Evolutionary conservation across 2,329 filamentous ascomycete species (phyloP), one percentile per base, ranked within the genome.

Genomic region (Cercospora beticola): DNA sequence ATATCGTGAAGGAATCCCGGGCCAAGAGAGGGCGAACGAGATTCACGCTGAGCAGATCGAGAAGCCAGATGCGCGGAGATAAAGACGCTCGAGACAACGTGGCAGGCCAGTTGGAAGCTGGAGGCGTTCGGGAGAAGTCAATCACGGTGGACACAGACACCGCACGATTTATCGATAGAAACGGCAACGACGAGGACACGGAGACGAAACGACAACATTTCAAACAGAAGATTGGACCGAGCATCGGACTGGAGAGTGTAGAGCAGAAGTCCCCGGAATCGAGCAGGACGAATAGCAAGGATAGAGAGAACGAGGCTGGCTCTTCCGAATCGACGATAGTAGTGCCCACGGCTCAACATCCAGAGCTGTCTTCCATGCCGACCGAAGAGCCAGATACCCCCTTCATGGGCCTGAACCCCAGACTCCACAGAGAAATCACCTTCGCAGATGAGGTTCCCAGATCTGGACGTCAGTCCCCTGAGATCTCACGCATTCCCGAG

Each of bases 1-100:
- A 92, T 74, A 87, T 97, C 72, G 93, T 91, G 14, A 86, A 85
- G 36, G 92, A 97, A 74, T 89, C 92, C 1, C 87, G 88, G 65
- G 84, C 82, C 54, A 83, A 89, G 64, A 88, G 94, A 64, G 85
- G 86, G 64, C 89, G 83, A 82, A 91, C 76, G 81, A 90, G 77
- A 81, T 82, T 82, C 65, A 86, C 82, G 59, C 81, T 81, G 74
- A 87, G 79, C 62, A 72, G 70, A 68, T 71, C 65, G 18, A 70
- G 57, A 59, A 72, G 67, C 46, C 68, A 67, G 59, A 68, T 71
- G 70, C 36, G 62, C 54, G 65, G 52, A 12, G 64, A 67, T 77
- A 61, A 83, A 82, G 58, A 78, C 79, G n/a, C n/a, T 21, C 62
- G 62, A 7, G n/a, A 84, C 23, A 72, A 77, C 8, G 85, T 88